phyloP scores from a whole-genome alignment of 2,329 filamentous ascomycete species.

The Leptographium lundbergii region DNA sequence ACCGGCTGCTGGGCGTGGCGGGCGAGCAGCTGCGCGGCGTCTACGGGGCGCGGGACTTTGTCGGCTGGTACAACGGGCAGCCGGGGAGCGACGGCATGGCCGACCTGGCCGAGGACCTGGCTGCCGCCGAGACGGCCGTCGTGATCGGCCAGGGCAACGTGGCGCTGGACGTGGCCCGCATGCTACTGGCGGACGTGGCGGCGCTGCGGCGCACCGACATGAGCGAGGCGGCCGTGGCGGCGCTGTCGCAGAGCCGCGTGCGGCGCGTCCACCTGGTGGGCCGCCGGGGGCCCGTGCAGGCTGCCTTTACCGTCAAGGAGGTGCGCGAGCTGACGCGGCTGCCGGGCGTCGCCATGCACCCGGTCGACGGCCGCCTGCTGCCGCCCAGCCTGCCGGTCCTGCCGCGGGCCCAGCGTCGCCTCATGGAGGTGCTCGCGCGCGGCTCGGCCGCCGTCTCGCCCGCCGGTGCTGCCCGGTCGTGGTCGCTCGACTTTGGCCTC shows the following conservation, averaged over 20 bases:
- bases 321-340: slow-evolving; percentile 76
- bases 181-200: slow-evolving; percentile 66
- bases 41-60: slow-evolving; percentile 82
- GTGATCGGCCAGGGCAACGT: slow-evolving; percentile 95
- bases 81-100: slow-evolving; percentile 52
- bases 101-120: slow-evolving; percentile 49
- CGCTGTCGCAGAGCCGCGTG: slow-evolving; percentile 58
- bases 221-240: slow-evolving; percentile 66
- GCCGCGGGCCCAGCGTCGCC: slow-evolving; percentile 60
- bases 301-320: slow-evolving; percentile 93
- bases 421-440: slow-evolving; percentile 71
- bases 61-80: slow-evolving; percentile 96
- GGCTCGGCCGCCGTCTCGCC: slow-evolving; percentile 45
- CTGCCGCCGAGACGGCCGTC: slow-evolving; percentile 66
- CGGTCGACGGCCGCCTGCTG: slow-evolving; percentile 52
- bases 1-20: slow-evolving; percentile 64
- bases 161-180: slow-evolving; percentile 82
- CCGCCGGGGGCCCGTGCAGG: slow-evolving; percentile 80
- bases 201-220: slow-evolving; percentile 75
- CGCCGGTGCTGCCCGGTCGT: slow-evolving; percentile 47
- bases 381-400: slow-evolving; percentile 56
- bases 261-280: slow-evolving; percentile 79
- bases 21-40: slow-evolving; percentile 70
- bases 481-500: slow-evolving; percentile 79
- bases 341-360: slow-evolving; percentile 56